Evolutionary conservation across 1,284 basidiomycete species (phyloP).

Genomic region (Mycosarcoma maydis): DNA sequence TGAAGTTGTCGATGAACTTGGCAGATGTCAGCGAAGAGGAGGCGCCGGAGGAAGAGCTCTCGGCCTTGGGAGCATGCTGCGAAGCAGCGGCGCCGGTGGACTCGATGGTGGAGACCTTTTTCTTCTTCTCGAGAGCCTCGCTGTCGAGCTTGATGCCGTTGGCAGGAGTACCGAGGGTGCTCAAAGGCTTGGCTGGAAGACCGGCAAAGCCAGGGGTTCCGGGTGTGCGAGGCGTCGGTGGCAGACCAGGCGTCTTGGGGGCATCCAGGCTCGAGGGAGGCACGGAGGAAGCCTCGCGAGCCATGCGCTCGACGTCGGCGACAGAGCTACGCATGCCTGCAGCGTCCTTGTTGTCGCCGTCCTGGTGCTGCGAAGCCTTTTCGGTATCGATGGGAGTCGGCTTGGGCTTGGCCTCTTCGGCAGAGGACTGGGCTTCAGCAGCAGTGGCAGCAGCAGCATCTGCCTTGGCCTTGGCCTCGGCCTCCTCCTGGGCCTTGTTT

Average conservation of each 20-base stretch:
- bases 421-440: conserved; percentile 39
- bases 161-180: conserved; percentile 35
- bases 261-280: conserved; percentile 57
- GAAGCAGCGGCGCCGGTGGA: conserved; percentile 24
- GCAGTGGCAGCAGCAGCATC: conserved; percentile 28
- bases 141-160: conserved; percentile 61
- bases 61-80: conserved; percentile 35
- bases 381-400: conserved; percentile 48
- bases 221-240: conserved; percentile 57
- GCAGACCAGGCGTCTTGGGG: conserved; percentile 51
- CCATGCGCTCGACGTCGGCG: conserved; percentile 61
- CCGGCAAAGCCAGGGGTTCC: conserved; percentile 62
- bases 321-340: conserved; percentile 50
- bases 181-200: conserved; percentile 61
- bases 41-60: conserved; percentile 50
- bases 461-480: conserved; percentile 33
- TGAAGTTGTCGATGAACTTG: conserved; percentile 79
- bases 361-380: conserved; percentile 32
- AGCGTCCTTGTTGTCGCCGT: conserved; percentile 36
- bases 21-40: conserved; percentile 54
- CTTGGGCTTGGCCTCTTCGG: conserved; percentile 41
- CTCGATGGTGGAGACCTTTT: conserved; percentile 31
- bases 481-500: conserved; percentile 18
- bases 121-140: conserved; percentile 60
- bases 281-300: conserved; percentile 60